Conservation (phyloP, 2,329 filamentous ascomycete species). For the Verticillium longisporum region DNA sequence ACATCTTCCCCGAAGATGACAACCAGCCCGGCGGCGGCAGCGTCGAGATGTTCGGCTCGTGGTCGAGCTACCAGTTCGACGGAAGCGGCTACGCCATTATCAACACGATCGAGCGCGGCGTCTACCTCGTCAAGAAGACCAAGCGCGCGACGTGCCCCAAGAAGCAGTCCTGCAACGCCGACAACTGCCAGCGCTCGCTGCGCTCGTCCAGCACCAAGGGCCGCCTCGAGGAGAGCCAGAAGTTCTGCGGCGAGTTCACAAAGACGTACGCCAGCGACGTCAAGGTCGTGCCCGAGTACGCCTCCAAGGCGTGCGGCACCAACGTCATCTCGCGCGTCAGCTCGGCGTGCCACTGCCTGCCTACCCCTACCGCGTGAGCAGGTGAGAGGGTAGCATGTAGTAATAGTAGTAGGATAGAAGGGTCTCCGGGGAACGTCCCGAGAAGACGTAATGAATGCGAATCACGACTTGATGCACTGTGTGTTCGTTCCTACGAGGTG, state of each 20-base stretch:
- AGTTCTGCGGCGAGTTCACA: constrained; percentile 7
- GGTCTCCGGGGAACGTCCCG: background rate
- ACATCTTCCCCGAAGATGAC: constrained; percentile 11
- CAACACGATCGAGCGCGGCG: constrained; percentile 11
- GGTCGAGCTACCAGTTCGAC: constrained; percentile 6
- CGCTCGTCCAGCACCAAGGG: constrained; percentile 5
- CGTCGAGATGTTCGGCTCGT: constrained; percentile 6
- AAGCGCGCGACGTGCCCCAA: constrained; percentile 6
- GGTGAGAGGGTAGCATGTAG: background rate
- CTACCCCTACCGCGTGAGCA: background rate
- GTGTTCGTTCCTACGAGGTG: too few species aligned
- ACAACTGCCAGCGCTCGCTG: constrained; percentile 10
- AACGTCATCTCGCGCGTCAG: constrained; percentile 9
- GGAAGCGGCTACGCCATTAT: constrained; percentile 7
- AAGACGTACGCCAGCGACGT: constrained; percentile 1
- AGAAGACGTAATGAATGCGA: background rate
- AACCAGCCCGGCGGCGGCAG: constrained; percentile 8
- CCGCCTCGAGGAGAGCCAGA: constrained; percentile 8
- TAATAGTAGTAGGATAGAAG: background rate
- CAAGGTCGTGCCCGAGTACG: constrained; percentile 3
- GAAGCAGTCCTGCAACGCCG: constrained; percentile 7
- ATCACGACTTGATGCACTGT: background rate
- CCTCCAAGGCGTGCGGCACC: constrained; percentile 3
- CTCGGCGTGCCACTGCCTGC: constrained; percentile 10
- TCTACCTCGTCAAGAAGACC: constrained; percentile 9